Conservation (phyloP, 768 basidiomycete species). For the Clavulina sp. region DNA sequence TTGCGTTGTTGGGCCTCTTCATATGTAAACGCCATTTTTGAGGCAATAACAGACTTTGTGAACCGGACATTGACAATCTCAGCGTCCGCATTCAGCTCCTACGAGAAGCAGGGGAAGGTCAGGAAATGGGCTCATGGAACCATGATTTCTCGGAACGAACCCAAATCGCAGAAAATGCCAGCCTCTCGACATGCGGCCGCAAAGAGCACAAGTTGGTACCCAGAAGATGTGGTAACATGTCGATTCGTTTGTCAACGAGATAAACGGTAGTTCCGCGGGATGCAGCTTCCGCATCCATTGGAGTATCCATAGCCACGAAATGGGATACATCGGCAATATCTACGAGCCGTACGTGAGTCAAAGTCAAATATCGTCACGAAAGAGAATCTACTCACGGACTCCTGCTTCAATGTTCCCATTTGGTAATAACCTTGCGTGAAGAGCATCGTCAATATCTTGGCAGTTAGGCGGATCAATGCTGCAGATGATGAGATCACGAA, state of each 20-base stretch:
- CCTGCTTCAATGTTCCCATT: conserved; percentile 96
- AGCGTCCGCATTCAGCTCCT: conserved; percentile 83
- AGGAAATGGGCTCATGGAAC: neutral
- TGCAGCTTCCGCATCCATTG: conserved; percentile 96
- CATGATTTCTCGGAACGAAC: conserved; percentile 26
- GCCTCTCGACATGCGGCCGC: conserved; percentile 75
- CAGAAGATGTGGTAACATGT: conserved; percentile 87
- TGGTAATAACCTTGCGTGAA: conserved; percentile 72
- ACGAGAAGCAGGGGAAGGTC: neutral
- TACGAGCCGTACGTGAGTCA: conserved; percentile 17
- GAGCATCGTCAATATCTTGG: conserved; percentile 95
- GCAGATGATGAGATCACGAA: conserved; percentile 73
- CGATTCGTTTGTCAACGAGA: conserved; percentile 93
- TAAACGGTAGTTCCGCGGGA: conserved; percentile 93
- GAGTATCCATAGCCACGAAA: conserved; percentile 81
- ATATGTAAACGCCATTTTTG: conserved; percentile 93
- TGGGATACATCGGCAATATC: conserved; percentile 98
- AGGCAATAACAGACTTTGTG: conserved; percentile 91
- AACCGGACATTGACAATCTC: conserved; percentile 83
- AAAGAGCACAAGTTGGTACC: conserved; percentile 94
- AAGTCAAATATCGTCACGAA: neutral
- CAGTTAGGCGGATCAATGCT: conserved; percentile 99
- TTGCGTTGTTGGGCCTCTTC: conserved; percentile 89
- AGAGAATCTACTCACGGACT: conserved; percentile 55
- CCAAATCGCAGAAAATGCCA: conserved; percentile 95